Percentiles rank a stretch among this genome's conserved stretches.
Conservation (phyloP, 495 filamentous ascomycete species). For the Xylaria scruposa region DNA sequence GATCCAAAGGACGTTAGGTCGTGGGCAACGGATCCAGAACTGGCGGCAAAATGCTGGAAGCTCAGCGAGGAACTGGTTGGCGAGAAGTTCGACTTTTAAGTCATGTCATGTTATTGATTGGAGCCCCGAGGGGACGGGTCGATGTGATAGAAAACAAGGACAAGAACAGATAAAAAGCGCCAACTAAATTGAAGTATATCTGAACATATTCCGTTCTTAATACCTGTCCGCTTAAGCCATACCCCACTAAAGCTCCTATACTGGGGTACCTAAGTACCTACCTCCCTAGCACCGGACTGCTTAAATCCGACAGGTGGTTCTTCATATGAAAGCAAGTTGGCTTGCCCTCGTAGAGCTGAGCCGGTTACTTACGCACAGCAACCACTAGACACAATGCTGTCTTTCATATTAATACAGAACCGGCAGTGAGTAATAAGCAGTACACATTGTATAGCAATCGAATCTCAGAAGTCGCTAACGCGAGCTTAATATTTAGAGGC, state of each 20-base stretch:
- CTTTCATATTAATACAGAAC: conserved; percentile 96
- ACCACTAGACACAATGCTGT: conserved; percentile 62
- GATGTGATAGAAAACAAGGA: neutral
- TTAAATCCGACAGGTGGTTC: neutral
- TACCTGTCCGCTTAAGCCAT: neutral
- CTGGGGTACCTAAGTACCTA: neutral
- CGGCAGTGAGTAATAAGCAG: conserved; percentile 70
- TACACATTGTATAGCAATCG: neutral
- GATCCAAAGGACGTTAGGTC: conserved; percentile 41
- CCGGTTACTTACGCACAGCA: neutral
- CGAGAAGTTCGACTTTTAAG: conserved; percentile 38
- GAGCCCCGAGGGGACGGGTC: neutral
- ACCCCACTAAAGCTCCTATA: neutral
- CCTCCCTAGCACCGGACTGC: neutral
- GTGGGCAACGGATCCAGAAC: conserved; percentile 44
- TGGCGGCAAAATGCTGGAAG: conserved; percentile 49
- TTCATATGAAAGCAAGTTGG: conserved; percentile 8
- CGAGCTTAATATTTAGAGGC: conserved; percentile 64
- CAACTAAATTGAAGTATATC: neutral
- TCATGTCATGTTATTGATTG: conserved; percentile 25
- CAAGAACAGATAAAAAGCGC: neutral
- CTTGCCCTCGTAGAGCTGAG: neutral
- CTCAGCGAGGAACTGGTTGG: conserved; percentile 57
- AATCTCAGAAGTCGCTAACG: conserved; percentile 17
- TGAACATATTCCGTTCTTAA: neutral